A percentile compares a stretch with the other conserved stretches of the same genome.
phyloP scores from a whole-genome alignment of 2,329 filamentous ascomycete species.

The Monilinia laxa region DNA sequence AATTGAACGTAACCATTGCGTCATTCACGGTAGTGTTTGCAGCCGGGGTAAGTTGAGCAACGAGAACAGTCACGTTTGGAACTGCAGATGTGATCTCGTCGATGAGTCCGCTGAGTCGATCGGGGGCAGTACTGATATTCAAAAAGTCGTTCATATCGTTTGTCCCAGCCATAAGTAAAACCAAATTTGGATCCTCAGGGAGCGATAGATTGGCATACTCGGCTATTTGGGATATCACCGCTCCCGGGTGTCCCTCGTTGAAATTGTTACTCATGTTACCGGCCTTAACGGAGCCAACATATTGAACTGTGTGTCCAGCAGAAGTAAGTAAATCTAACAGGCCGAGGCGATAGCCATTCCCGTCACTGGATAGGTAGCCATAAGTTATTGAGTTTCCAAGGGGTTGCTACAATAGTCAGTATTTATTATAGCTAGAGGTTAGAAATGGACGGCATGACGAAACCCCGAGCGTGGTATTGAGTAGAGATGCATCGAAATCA shows the following conservation, averaged over 20 bases:
- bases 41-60: slow-evolving; percentile 41
- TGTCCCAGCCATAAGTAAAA: slow-evolving; percentile 41
- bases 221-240: slow-evolving; percentile 39
- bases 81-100: slow-evolving; percentile 39
- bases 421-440: background rate
- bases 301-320: slow-evolving; percentile 32
- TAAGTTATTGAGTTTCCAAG: slow-evolving; percentile 44
- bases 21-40: slow-evolving; percentile 5
- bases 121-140: slow-evolving; percentile 37
- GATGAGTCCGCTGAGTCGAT: slow-evolving; percentile 40
- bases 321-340: slow-evolving; percentile 36
- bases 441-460: background rate
- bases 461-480: no score
- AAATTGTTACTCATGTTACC: slow-evolving; percentile 41
- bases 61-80: slow-evolving; percentile 41
- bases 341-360: slow-evolving; percentile 44
- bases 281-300: slow-evolving; percentile 40
- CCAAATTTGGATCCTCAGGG: slow-evolving; percentile 37
- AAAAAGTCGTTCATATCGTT: slow-evolving; percentile 39
- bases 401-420: slow-evolving; percentile 27
- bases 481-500: background rate
- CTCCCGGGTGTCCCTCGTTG: slow-evolving; percentile 41
- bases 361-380: slow-evolving; percentile 38
- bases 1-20: slow-evolving; percentile 26
- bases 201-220: slow-evolving; percentile 28